Evolutionary conservation across 768 basidiomycete genomes (phyloP), one percentile per base, ranked within the genome.

Genomic region (Pulveroboletus sp.): DNA sequence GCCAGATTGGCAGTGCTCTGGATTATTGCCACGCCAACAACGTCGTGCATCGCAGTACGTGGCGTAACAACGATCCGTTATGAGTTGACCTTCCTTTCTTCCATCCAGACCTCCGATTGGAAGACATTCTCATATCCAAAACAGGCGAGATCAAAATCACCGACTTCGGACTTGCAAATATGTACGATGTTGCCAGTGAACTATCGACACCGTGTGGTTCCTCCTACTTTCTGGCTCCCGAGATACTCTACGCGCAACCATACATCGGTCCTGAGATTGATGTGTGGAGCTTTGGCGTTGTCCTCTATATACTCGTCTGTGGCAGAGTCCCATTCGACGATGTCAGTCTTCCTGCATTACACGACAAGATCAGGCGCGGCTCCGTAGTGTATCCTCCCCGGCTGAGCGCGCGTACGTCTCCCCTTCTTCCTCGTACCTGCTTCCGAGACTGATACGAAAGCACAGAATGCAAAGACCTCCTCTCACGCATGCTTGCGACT

Each of bases 121-220:
- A 99, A 71, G 98, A 97, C 73, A 98, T 99, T 61, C 86, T 99
- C 64, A 98, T 99, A 57, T 96, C 93, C 1, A 92, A 95, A 55
- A 89, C 90, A 0, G 96, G 95, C 12, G 97, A 98, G 73, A 97
- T 98, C 77, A 99, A 98, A 78, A 97, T 98, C 55, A 98, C 97
- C 68, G 95, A 99, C 71, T 99, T 98, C 70, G 96, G 96, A 40
- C 77, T 99, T 5, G 97, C 94, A 4, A 98, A 98, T 71, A 77
- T 98, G 11, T 98, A 85, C 66, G 83, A 95, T 59, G 94, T 96
- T 2, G 62, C 71, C 8, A 61, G 70, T 39, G 90, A 93, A 63
- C 81, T 99, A 2, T 81, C 88, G 20, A 99, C 96, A 0, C 98
- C 98, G 67, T 99, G 95, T 61, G 94, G 95, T 22, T 96, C 93